These are phyloP conservation scores for Nicotiana knightiana DNA, from an alignment of 257 asterid genomes.

Conservation along the genomic window DNA sequence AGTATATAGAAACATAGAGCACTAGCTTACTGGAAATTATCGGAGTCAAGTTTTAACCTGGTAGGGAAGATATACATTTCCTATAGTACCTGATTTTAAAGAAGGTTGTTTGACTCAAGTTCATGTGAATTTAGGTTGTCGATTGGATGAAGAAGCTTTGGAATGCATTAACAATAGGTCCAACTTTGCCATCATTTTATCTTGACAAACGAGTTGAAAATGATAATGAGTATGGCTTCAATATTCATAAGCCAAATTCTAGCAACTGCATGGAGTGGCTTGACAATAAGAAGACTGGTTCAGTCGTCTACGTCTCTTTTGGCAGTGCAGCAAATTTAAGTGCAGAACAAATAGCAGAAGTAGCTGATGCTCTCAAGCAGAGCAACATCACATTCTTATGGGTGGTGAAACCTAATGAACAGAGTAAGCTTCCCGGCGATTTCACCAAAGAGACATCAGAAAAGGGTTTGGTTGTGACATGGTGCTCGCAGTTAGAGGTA, in stretches of 20 bases:
- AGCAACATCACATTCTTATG: conserved; percentile 36
- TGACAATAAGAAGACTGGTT: conserved; percentile 28
- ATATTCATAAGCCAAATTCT: conserved; percentile 27
- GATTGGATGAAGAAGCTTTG: conserved; percentile 47
- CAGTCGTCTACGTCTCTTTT: conserved; percentile 42
- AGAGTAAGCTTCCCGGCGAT: conserved; percentile 27
- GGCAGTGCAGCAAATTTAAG: conserved; percentile 43
- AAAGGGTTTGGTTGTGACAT: conserved; percentile 39
- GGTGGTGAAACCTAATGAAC: conserved; percentile 53
- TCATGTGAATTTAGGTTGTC: conserved; percentile 29
- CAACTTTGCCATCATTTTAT: conserved; percentile 45
- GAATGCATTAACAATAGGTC: conserved; percentile 47
- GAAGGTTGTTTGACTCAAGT: background rate
- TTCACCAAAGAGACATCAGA: conserved; percentile 22
- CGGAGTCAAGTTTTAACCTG: background rate
- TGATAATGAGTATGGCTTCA: conserved; percentile 40
- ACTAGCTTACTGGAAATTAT: background rate
- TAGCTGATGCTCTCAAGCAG: conserved; percentile 32
- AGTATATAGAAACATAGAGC: background rate
- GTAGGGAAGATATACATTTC: background rate
- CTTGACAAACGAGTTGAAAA: conserved; percentile 42
- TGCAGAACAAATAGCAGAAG: conserved; percentile 30
- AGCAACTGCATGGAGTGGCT: conserved; percentile 46
- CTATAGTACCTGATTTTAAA: background rate
- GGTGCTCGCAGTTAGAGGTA: conserved; percentile 53